Evolutionary conservation across 306 rosid species (phyloP).

Genomic region (Vachellia collinsii): DNA sequence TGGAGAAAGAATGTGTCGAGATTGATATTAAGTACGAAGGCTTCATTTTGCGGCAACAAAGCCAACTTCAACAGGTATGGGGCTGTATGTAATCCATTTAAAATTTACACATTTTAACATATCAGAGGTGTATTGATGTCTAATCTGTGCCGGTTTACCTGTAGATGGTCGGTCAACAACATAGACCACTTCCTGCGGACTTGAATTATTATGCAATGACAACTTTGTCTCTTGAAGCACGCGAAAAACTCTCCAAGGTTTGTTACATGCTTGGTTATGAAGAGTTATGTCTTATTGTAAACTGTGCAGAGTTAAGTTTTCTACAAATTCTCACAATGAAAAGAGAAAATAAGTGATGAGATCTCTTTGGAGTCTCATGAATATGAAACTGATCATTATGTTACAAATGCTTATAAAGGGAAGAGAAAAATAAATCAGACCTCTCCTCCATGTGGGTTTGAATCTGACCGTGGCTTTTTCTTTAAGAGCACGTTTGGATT

Average conservation of each 20-base stretch:
- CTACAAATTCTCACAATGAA: constrained; percentile 8
- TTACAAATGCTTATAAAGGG: background rate
- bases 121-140: constrained; percentile 13
- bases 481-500: background rate
- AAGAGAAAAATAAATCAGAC: background rate
- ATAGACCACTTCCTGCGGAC: constrained; percentile 82
- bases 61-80: constrained; percentile 85
- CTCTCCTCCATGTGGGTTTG: background rate
- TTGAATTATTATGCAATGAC: constrained; percentile 85
- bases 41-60: constrained; percentile 89
- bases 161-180: constrained; percentile 88
- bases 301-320: constrained; percentile 3
- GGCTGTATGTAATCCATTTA: constrained; percentile 16
- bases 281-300: too few relatives aligned
- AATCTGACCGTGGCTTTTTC: background rate
- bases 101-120: constrained; percentile 9
- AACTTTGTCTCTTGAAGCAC: constrained; percentile 85
- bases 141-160: constrained; percentile 38
- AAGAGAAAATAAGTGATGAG: background rate
- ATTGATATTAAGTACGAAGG: constrained; percentile 96
- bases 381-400: constrained; percentile 11
- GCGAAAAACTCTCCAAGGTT: constrained; percentile 94
- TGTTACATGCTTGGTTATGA: constrained; percentile 21
- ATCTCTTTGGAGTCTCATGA: constrained; percentile 6
- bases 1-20: constrained; percentile 89